Evolutionary conservation across 192 early-diverging fungal genomes (phyloP).

Genomic region (Powellomyces hirtus): DNA sequence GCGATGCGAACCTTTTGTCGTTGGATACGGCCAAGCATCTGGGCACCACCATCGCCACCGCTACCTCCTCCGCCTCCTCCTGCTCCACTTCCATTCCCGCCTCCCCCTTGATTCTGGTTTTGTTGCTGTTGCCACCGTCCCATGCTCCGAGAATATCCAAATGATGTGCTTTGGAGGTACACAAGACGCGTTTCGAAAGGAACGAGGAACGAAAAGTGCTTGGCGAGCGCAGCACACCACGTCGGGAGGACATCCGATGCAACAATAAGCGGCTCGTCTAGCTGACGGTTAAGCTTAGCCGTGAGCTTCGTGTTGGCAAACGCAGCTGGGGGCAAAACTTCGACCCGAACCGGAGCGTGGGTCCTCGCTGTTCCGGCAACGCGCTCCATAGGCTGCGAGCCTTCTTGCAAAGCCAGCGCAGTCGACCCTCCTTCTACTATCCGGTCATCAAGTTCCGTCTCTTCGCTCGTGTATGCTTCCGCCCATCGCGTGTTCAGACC

Average conservation of each 20-base stretch:
- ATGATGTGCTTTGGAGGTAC: conserved; percentile 79
- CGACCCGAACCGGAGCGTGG: conserved; percentile 17
- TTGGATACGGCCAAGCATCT: conserved; percentile 64
- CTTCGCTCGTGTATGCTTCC: conserved; percentile 38
- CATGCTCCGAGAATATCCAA: conserved; percentile 84
- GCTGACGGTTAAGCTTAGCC: conserved; percentile 80
- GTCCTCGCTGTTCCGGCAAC: conserved; percentile 14
- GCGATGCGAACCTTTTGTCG: conserved; percentile 88
- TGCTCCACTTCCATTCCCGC: background rate
- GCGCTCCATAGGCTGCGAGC: conserved; percentile 16
- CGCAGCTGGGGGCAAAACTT: conserved; percentile 29
- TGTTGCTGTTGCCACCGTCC: conserved; percentile 59
- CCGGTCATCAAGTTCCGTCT: background rate
- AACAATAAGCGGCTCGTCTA: conserved; percentile 87
- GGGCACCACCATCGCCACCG: background rate
- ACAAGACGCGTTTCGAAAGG: conserved; percentile 77
- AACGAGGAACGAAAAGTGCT: conserved; percentile 72
- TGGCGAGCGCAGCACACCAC: conserved; percentile 70
- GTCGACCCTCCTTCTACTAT: background rate
- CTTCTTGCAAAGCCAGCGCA: conserved; percentile 13
- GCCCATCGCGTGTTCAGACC: conserved; percentile 42
- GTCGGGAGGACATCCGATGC: conserved; percentile 73
- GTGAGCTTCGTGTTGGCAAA: conserved; percentile 82
- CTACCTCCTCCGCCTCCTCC: conserved; percentile 1
- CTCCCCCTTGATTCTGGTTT: conserved; percentile 5